A percentile compares a stretch with the other conserved stretches of the same genome.
Evolutionary conservation across 495 filamentous ascomycete species (phyloP).

Genomic region (Penicillium bovifimosum): DNA sequence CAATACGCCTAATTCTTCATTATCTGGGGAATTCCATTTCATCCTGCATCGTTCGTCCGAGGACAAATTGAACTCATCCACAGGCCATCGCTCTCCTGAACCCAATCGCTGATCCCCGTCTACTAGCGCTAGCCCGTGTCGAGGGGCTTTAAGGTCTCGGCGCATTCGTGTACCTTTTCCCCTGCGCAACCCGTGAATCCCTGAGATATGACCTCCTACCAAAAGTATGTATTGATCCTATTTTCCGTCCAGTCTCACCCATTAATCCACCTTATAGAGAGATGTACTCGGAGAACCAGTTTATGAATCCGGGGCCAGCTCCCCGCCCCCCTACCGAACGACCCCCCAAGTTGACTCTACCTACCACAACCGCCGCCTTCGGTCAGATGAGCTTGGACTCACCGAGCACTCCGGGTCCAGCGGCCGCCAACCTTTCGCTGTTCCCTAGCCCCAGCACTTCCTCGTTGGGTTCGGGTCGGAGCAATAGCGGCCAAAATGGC

Average conservation of each 20-base stretch:
- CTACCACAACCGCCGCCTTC: conserved; percentile 60
- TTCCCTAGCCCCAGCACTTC: conserved; percentile 60
- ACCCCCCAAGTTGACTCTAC: conserved; percentile 62
- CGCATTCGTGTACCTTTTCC: conserved; percentile 18
- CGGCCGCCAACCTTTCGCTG: conserved; percentile 41
- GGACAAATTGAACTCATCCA: not conserved
- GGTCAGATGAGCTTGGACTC: conserved; percentile 67
- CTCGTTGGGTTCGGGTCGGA: conserved; percentile 56
- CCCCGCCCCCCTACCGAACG: conserved; percentile 83
- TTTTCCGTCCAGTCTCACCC: not conserved
- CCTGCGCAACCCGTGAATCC: conserved; percentile 6
- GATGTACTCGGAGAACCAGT: conserved; percentile 64
- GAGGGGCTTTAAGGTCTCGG: conserved; percentile 25
- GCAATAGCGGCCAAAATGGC: conserved; percentile 57
- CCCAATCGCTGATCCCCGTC: not conserved
- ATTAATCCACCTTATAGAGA: conserved; percentile 25
- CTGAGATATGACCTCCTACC: conserved; percentile 30
- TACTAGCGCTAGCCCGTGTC: conserved; percentile 1
- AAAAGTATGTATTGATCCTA: conserved; percentile 33
- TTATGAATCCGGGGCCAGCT: conserved; percentile 96
- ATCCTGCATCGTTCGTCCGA: too few relatives aligned
- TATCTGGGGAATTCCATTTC: not conserved
- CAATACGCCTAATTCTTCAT: not conserved
- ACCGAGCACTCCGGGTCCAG: conserved; percentile 49
- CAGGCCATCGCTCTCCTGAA: not conserved